Evolutionary conservation across 1,139 yeast species (phyloP), one percentile per base, ranked within the genome.

Genomic region (Casaregolazyma lundiana): DNA sequence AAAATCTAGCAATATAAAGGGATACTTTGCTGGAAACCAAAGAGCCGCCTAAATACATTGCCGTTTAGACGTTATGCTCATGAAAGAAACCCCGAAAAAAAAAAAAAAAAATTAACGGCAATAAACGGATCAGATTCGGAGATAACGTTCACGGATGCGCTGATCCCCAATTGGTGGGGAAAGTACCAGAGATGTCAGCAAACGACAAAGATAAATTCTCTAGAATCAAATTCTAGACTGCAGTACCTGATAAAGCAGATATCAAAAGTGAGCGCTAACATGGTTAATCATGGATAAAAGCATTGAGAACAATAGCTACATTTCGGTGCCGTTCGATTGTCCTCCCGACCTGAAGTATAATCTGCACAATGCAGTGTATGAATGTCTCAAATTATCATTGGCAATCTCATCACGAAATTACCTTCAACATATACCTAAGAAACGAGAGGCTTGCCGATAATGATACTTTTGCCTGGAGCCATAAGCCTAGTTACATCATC

Each of bases 351-450:
- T n/a, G 13, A 26, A 26, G 32, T 11, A 26, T 26, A 26, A 26
- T 26, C 32, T 26, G 32, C 32, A 26, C 32, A 26, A 26, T 26
- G 32, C 32, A 26, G 32, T 26, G 11, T 26, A 13, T 26, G 32
- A 26, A 26, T 26, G 32, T 26, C 32, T 26, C 32, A 26, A 26
- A 26, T 26, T 15, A 26, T 26, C 32, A 26, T n/a, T 26, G 32
- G 32, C 11, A 26, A 11, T n/a, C 13, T 26, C 32, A 15, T 26
- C 13, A 15, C 16, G 13, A 26, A n/a, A n/a, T 26, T 11, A 15
- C 32, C 32, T n/a, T 26, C 32, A 26, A 15, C 11, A 26, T 26
- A 26, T 9, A 11, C 32, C 32, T 26, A 13, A 26, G 32, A 15
- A 13, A 26, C 32, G 15, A 26, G 13, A 15, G 32, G 32, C 32